A percentile compares a stretch with the other conserved stretches of the same genome.
phyloP scores from a whole-genome alignment of 2,329 filamentous ascomycete species.

The Aspergillus oerlinghausenensis region DNA sequence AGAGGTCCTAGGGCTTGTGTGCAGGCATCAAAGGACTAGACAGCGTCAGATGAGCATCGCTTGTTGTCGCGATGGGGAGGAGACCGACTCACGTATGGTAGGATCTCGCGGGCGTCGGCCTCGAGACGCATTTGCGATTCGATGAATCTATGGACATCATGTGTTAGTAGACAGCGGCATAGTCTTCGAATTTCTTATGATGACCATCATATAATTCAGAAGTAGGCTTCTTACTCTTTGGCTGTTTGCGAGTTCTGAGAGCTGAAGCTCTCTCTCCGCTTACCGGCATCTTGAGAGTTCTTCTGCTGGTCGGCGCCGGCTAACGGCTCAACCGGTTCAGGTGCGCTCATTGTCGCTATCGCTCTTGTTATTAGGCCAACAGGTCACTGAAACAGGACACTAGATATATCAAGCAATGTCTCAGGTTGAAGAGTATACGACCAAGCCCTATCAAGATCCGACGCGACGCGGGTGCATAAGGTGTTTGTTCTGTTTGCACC shows the following conservation, averaged over 20 bases:
- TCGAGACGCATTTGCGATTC: conserved; percentile 85
- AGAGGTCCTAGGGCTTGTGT: conserved; percentile 85
- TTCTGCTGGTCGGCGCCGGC: conserved; percentile 9
- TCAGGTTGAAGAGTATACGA: not conserved
- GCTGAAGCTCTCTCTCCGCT: conserved; percentile 34
- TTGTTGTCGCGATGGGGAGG: not conserved
- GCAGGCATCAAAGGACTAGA: conserved; percentile 84
- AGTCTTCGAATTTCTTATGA: not conserved
- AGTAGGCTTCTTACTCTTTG: conserved; percentile 52
- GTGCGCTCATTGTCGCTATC: conserved; percentile 19
- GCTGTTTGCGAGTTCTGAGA: conserved; percentile 67
- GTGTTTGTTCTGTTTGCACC: conserved; percentile 27
- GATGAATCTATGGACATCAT: conserved; percentile 61
- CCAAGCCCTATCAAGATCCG: not conserved
- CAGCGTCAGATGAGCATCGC: conserved; percentile 9
- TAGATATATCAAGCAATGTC: not conserved
- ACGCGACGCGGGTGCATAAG: conserved; percentile 11
- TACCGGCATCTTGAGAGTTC: conserved; percentile 9
- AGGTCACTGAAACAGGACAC: not conserved
- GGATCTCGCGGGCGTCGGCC: conserved; percentile 87
- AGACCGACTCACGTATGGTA: conserved; percentile 70
- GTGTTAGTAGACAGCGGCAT: not conserved
- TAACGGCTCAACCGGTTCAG: conserved; percentile 7
- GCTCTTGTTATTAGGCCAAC: not conserved
- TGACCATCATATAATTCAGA: not conserved